A percentile compares a stretch with the other conserved stretches of the same genome.
Conservation (phyloP, 139 green algal genomes). For the Coelastrella sp. region DNA sequence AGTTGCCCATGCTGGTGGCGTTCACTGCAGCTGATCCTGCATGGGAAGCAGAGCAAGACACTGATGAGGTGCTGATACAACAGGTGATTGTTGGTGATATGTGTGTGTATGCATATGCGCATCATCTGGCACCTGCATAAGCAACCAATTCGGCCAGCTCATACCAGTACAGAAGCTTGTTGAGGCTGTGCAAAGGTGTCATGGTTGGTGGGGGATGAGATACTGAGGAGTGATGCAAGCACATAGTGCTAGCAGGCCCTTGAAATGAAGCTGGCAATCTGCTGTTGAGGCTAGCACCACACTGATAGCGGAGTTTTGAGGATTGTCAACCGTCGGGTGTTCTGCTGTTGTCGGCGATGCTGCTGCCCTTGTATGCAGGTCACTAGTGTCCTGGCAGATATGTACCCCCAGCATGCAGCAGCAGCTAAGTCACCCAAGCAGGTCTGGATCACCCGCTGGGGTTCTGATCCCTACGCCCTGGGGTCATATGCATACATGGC, state of each 20-base stretch:
- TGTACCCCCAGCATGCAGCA: neutral
- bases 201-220: neutral
- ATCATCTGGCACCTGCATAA: neutral
- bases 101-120: too few species aligned
- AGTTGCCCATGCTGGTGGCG: constrained; percentile 5
- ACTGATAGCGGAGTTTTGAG: too few species aligned
- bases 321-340: too few species aligned
- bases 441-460: constrained; percentile 10
- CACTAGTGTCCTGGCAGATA: neutral
- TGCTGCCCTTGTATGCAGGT: neutral
- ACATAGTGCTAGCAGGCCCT: too few species aligned
- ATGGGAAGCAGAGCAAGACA: constrained; percentile 23
- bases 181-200: neutral
- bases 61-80: constrained; percentile 1
- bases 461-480: neutral
- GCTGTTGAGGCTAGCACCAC: too few species aligned
- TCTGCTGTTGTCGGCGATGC: too few species aligned
- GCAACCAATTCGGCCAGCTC: neutral
- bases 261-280: too few species aligned
- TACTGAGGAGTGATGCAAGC: too few species aligned
- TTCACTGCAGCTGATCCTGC: neutral
- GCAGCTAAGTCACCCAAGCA: neutral
- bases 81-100: constrained; percentile 12
- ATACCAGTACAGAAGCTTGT: neutral
- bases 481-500: constrained; percentile 8